Evolutionary conservation across 176 grass and related monocot genomes (phyloP).

Genomic region (Panicum miliaceum): DNA sequence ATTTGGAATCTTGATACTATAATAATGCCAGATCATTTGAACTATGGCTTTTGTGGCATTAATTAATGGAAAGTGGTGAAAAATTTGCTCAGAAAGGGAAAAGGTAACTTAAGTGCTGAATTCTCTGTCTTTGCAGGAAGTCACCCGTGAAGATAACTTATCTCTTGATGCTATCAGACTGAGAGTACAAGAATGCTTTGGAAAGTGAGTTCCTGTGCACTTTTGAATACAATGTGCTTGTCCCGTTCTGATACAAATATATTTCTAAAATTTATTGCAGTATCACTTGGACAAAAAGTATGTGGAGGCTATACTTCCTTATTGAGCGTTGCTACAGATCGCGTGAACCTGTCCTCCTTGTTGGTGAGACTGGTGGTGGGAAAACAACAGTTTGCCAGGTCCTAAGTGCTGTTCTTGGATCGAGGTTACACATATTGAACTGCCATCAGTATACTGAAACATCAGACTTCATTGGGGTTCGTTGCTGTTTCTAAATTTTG

Average conservation of each 20-base stretch:
- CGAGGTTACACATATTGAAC: constrained; percentile 88
- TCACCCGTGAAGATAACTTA: constrained; percentile 36
- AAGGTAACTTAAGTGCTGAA: neutral
- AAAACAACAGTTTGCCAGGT: constrained; percentile 98
- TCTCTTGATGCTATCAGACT: constrained; percentile 51
- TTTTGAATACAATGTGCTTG: neutral
- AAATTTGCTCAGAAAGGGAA: neutral
- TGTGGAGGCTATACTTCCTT: constrained; percentile 92
- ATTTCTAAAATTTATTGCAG: constrained; percentile 47
- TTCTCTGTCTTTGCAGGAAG: constrained; percentile 60
- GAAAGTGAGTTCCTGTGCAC: constrained; percentile 62
- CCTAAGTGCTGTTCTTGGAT: constrained; percentile 69
- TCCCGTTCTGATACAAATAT: constrained; percentile 19
- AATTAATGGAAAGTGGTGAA: neutral
- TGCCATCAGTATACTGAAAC: constrained; percentile 99
- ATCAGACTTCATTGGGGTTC: constrained; percentile 95
- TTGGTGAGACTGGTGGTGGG: constrained; percentile 95
- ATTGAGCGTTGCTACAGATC: constrained; percentile 85
- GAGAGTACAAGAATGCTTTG: constrained; percentile 61
- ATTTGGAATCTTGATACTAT: constrained; percentile 20
- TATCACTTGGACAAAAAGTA: constrained; percentile 96
- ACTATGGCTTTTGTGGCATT: neutral
- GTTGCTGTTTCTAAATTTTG: constrained; percentile 39
- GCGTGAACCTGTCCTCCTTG: constrained; percentile 93
- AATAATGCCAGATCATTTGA: neutral